Evolutionary conservation across 169 alveolate genomes (phyloP).

Genomic region (Perkinsus chesapeaki): DNA sequence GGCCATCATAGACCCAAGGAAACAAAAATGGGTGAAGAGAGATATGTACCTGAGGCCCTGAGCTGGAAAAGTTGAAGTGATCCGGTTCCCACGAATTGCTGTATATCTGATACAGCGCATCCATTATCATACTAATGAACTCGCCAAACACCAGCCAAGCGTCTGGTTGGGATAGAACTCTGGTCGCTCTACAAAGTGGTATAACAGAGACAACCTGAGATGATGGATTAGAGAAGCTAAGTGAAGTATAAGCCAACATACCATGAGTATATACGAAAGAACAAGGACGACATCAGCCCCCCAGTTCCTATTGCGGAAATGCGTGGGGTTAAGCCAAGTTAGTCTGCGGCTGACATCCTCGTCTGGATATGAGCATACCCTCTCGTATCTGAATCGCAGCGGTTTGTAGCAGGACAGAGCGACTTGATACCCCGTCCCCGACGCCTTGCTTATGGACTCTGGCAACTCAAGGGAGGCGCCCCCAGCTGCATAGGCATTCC

Average conservation of each 20-base stretch:
- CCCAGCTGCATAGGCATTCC: not conserved
- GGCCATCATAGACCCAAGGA: not conserved
- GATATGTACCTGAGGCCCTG: not conserved
- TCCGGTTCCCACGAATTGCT: not conserved
- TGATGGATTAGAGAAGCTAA: not conserved
- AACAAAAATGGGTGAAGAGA: not conserved
- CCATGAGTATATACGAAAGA: not conserved
- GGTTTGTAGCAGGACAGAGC: too few relatives aligned
- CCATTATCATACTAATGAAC: not conserved
- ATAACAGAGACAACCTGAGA: not conserved
- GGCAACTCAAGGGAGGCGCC: not conserved
- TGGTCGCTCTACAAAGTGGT: not conserved
- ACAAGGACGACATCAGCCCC: not conserved
- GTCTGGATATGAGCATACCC: not conserved
- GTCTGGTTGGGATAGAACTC: not conserved
- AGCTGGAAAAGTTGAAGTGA: not conserved
- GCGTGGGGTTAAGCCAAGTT: not conserved
- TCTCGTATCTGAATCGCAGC: not conserved
- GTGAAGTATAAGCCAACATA: not conserved
- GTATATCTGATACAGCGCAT: not conserved
- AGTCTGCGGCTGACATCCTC: not conserved
- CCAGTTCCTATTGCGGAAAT: not conserved
- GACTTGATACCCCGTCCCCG: not conserved
- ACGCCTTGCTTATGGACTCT: not conserved
- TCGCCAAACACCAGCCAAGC: not conserved